phyloP scores from a whole-genome alignment of 371 early-diverging fungal genomes.

The Dichotomocladium elegans region DNA sequence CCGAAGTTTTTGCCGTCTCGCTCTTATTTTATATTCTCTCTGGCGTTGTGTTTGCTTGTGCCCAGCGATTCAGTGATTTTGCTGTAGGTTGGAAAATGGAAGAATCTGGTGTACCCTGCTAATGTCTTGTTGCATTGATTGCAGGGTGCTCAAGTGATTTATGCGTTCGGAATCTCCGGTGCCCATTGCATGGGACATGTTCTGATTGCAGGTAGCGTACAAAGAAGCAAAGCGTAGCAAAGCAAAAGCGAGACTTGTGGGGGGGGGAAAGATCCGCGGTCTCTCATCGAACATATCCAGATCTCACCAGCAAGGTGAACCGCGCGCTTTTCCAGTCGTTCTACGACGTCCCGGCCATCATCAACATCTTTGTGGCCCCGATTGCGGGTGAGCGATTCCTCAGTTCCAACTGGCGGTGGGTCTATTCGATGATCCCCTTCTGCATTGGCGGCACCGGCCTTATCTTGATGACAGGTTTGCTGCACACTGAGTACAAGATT shows the following conservation, averaged over 20 bases:
- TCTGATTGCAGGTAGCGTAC: slow-evolving; percentile 36
- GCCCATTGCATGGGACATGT: slow-evolving; percentile 34
- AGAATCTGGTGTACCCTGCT: neutral
- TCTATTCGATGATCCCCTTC: slow-evolving; percentile 15
- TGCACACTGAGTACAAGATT: slow-evolving; percentile 17
- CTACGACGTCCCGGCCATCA: slow-evolving; percentile 35
- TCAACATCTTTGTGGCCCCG: slow-evolving; percentile 26
- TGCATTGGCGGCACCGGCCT: slow-evolving; percentile 23
- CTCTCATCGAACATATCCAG: slow-evolving; percentile 6
- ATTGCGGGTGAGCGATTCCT: slow-evolving; percentile 17
- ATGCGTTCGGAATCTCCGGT: slow-evolving; percentile 39
- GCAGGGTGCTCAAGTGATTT: slow-evolving; percentile 38
- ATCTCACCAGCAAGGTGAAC: slow-evolving; percentile 19
- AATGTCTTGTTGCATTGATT: neutral
- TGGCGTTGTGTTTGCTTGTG: slow-evolving; percentile 27
- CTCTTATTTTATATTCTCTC: slow-evolving; percentile 37
- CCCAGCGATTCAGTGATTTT: slow-evolving; percentile 25
- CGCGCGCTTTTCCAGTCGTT: slow-evolving; percentile 24
- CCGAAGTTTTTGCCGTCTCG: slow-evolving; percentile 29
- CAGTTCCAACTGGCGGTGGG: slow-evolving; percentile 17
- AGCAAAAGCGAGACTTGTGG: no score
- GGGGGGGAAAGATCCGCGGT: no score
- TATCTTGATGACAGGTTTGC: slow-evolving; percentile 29
- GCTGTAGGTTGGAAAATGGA: slow-evolving; percentile 17
- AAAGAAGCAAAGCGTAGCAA: no score